Percentiles rank a stretch among this genome's conserved stretches.
Evolutionary conservation across 495 filamentous ascomycete genomes (phyloP).

Genomic region (Endocarpon pusillum): DNA sequence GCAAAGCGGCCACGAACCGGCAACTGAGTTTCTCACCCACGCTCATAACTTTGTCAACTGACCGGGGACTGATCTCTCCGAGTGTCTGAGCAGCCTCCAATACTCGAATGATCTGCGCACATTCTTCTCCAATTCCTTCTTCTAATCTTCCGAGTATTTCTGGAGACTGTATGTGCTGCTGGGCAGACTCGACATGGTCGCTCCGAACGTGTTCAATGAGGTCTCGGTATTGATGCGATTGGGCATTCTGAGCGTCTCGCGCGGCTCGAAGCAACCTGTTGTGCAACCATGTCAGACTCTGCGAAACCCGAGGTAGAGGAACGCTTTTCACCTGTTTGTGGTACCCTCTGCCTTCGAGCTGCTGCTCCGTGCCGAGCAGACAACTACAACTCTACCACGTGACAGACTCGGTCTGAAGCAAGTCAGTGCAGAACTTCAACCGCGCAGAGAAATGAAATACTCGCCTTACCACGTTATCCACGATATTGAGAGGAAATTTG

Average conservation of each 20-base stretch:
- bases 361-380: constrained; percentile 85
- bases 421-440: constrained; percentile 4
- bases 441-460: too few relatives aligned
- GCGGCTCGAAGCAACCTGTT: constrained; percentile 51
- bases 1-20: constrained; percentile 63
- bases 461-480: constrained; percentile 17
- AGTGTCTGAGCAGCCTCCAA: constrained; percentile 42
- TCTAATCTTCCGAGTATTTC: constrained; percentile 40
- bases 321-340: constrained; percentile 67
- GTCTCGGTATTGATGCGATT: constrained; percentile 42
- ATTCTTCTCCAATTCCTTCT: constrained; percentile 55
- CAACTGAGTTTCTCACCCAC: constrained; percentile 90
- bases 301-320: background rate
- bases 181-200: constrained; percentile 55
- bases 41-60: constrained; percentile 78
- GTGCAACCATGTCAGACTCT: background rate
- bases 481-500: constrained; percentile 55
- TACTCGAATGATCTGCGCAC: constrained; percentile 39
- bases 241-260: constrained; percentile 43
- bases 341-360: constrained; percentile 83
- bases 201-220: constrained; percentile 57
- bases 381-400: constrained; percentile 59
- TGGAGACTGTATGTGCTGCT: constrained; percentile 39
- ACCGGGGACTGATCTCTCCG: constrained; percentile 58
- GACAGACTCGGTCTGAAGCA: constrained; percentile 42